Percentiles rank a stretch among this genome's conserved stretches.
Evolutionary conservation across 345 rosid genomes (phyloP).

Genomic region (Raphanus sativus): DNA sequence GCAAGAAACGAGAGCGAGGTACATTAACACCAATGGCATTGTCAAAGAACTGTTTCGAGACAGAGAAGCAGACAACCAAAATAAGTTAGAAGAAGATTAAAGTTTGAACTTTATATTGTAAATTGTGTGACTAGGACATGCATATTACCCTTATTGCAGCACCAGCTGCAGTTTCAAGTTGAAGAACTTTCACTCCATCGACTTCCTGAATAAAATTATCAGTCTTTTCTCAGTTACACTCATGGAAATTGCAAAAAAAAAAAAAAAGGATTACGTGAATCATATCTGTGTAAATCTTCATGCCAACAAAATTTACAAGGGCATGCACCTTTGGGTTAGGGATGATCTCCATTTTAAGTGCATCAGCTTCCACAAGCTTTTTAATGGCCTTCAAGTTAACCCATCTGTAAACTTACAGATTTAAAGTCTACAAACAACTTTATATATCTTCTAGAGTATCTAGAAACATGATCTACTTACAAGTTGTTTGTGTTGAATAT

Average conservation of each 20-base stretch:
- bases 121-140: background rate
- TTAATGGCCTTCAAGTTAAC: slow-evolving; percentile 87
- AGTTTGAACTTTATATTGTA: background rate
- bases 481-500: slow-evolving; percentile 97
- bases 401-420: slow-evolving; percentile 65
- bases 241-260: background rate
- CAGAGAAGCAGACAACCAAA: background rate
- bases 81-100: slow-evolving; percentile 13
- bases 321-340: slow-evolving; percentile 80
- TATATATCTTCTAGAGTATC: background rate
- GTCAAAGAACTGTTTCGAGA: slow-evolving; percentile 66
- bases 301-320: no score
- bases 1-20: slow-evolving; percentile 88
- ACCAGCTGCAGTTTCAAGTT: slow-evolving; percentile 97
- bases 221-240: background rate
- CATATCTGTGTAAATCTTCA: no score
- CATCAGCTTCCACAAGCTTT: slow-evolving; percentile 92
- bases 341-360: slow-evolving; percentile 94
- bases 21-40: slow-evolving; percentile 83
- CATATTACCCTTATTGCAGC: slow-evolving; percentile 80
- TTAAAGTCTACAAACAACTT: slow-evolving; percentile 17
- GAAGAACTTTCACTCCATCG: slow-evolving; percentile 92
- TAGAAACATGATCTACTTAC: slow-evolving; percentile 47
- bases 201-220: slow-evolving; percentile 61
- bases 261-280: background rate